Conservation (phyloP, 164 flowering plant species). For the Vitis cinerea region DNA sequence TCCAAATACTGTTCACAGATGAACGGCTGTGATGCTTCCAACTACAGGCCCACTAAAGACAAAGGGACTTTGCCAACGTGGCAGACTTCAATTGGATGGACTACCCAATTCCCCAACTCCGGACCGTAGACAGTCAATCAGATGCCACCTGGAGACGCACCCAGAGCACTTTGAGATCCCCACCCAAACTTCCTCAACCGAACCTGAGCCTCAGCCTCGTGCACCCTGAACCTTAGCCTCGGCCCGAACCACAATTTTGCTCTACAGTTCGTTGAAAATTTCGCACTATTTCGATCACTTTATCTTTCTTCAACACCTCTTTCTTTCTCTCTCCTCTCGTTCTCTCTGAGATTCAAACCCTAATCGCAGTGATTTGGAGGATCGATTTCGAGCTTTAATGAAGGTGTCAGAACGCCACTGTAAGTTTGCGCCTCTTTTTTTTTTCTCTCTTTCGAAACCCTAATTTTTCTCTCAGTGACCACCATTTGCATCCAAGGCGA, state of each 20-base stretch:
- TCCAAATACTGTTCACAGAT: neutral
- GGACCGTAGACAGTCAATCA: slow-evolving; percentile 5
- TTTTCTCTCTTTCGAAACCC: slow-evolving; percentile 24
- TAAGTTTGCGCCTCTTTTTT: slow-evolving; percentile 9
- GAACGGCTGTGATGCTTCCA: neutral
- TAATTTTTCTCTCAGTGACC: slow-evolving; percentile 17
- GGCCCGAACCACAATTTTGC: slow-evolving; percentile 29
- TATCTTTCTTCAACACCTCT: slow-evolving; percentile 27
- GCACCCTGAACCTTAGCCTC: neutral
- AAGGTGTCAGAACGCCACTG: slow-evolving; percentile 9
- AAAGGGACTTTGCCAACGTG: slow-evolving; percentile 2
- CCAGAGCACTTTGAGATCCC: neutral
- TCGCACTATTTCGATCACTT: slow-evolving; percentile 45
- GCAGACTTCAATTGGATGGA: neutral
- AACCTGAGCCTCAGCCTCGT: slow-evolving; percentile 17
- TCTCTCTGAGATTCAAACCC: slow-evolving; percentile 30
- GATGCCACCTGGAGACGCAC: neutral
- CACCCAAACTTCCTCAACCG: slow-evolving; percentile 18
- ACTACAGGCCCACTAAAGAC: neutral
- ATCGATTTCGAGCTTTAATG: slow-evolving; percentile 23
- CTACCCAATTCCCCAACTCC: neutral
- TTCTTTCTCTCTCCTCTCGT: neutral
- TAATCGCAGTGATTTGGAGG: slow-evolving; percentile 17
- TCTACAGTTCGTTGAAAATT: slow-evolving; percentile 56
- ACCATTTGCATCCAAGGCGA: neutral